These are phyloP conservation scores for Botryococcus braunii DNA, from an alignment of 163 green algal species.

Conservation along the genomic window DNA sequence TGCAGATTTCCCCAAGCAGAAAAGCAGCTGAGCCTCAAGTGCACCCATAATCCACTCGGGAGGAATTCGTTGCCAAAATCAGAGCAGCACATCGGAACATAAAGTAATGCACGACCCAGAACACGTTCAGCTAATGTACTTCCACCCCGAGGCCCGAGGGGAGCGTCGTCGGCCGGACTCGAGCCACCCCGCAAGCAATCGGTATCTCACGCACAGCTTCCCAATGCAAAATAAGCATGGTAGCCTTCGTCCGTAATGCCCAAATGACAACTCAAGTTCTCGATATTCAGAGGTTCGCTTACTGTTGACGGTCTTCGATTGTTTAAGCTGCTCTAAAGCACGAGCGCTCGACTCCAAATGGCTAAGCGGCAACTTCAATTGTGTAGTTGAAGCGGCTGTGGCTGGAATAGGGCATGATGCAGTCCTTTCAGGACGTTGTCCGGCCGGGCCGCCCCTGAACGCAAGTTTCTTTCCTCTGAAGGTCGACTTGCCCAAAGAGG, in stretches of 20 bases:
- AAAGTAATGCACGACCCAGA: too few relatives aligned
- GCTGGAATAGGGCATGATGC: too few relatives aligned
- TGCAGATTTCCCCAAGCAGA: too few relatives aligned
- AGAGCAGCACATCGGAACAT: too few relatives aligned
- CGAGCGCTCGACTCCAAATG: slow-evolving; percentile 23
- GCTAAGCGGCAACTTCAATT: slow-evolving; percentile 36
- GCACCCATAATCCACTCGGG: too few relatives aligned
- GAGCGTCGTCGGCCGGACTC: background rate
- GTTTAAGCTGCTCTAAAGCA: slow-evolving; percentile 30
- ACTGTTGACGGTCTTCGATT: slow-evolving; percentile 33
- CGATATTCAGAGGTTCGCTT: slow-evolving; percentile 5
- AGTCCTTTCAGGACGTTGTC: too few relatives aligned
- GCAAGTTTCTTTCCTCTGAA: too few relatives aligned
- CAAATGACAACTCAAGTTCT: background rate
- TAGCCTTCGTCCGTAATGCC: background rate
- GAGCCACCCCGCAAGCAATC: slow-evolving; percentile 1
- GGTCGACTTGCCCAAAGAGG: too few relatives aligned
- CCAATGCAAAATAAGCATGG: too few relatives aligned
- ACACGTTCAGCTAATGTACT: background rate
- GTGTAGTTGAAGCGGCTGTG: background rate
- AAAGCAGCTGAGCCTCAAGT: too few relatives aligned
- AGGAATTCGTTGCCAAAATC: too few relatives aligned
- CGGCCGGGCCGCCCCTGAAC: too few relatives aligned
- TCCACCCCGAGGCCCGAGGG: background rate
- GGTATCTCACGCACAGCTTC: background rate